A percentile compares a stretch with the other conserved stretches of the same genome.
Conservation (phyloP, 441 rosid genomes). For the Gossypium schwendimanii region DNA sequence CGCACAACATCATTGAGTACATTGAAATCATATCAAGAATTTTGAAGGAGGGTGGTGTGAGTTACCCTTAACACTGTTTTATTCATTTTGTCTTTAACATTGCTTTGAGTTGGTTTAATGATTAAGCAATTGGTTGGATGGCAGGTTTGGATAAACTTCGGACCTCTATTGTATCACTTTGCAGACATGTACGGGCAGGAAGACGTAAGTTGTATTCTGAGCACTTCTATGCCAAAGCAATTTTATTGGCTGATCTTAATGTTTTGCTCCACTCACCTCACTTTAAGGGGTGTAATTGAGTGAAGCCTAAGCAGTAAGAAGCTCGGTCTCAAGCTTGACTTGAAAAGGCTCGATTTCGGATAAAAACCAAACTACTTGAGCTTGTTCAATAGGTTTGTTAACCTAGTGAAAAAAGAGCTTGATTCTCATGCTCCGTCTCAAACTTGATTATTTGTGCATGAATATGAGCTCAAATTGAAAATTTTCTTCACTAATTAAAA, state of each 20-base stretch:
- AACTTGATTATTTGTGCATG: not conserved
- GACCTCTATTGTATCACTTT: conserved; percentile 92
- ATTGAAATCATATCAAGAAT: conserved; percentile 87
- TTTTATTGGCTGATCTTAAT: not conserved
- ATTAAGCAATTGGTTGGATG: conserved; percentile 5
- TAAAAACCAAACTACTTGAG: not conserved
- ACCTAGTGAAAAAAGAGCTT: not conserved
- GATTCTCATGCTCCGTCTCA: not conserved
- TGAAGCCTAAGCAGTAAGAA: not conserved
- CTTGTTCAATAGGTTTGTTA: not conserved
- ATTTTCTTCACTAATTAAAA: not conserved
- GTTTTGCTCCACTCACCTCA: not conserved
- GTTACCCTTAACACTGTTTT: conserved; percentile 20
- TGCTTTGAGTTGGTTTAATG: conserved; percentile 9
- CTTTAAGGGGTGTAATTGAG: not conserved
- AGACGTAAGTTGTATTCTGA: conserved; percentile 51
- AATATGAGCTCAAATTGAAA: not conserved
- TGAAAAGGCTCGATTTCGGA: not conserved
- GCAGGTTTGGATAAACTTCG: conserved; percentile 96
- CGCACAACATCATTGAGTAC: conserved; percentile 87
- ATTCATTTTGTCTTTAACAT: conserved; percentile 6
- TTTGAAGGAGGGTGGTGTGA: conserved; percentile 91
- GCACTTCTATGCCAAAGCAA: conserved; percentile 3
- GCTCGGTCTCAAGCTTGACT: not conserved
- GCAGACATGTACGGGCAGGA: conserved; percentile 76